Percentiles rank a stretch among this genome's conserved stretches.
phyloP scores from a whole-genome alignment of 768 basidiomycete species.

The Pleurotus platypus region DNA sequence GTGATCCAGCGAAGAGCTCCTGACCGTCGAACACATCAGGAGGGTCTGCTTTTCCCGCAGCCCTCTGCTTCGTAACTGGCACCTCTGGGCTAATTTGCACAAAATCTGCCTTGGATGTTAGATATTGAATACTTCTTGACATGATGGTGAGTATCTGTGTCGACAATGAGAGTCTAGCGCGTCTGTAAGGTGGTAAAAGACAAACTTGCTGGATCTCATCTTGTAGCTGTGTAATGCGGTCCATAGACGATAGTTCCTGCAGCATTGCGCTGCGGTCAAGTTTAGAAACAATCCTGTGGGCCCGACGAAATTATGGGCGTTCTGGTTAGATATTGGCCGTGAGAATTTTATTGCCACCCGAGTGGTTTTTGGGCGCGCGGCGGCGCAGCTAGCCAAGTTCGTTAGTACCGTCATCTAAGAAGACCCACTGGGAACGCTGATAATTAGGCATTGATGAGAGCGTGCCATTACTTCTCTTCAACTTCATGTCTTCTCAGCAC shows the following conservation, averaged over 20 bases:
- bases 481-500: too few species aligned
- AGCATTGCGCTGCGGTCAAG: conserved; percentile 68
- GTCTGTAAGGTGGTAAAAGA: neutral
- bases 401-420: too few species aligned
- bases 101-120: conserved; percentile 74
- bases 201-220: conserved; percentile 86
- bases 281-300: too few species aligned
- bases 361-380: too few species aligned
- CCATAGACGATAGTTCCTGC: conserved; percentile 91
- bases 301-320: too few species aligned
- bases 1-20: neutral
- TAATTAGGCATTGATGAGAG: too few species aligned
- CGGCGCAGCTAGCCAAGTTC: too few species aligned
- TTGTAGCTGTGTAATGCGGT: conserved; percentile 93
- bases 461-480: too few species aligned
- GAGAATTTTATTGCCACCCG: too few species aligned
- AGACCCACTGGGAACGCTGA: too few species aligned
- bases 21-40: conserved; percentile 75
- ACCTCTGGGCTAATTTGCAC: conserved; percentile 73
- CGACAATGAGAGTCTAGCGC: neutral
- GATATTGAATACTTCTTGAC: conserved; percentile 77
- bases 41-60: conserved; percentile 66
- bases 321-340: too few species aligned
- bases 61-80: conserved; percentile 81
- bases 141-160: conserved; percentile 81